These are phyloP conservation scores for Friedmanniomyces endolithicus DNA, from an alignment of 495 filamentous ascomycete species.

Conservation along the genomic window DNA sequence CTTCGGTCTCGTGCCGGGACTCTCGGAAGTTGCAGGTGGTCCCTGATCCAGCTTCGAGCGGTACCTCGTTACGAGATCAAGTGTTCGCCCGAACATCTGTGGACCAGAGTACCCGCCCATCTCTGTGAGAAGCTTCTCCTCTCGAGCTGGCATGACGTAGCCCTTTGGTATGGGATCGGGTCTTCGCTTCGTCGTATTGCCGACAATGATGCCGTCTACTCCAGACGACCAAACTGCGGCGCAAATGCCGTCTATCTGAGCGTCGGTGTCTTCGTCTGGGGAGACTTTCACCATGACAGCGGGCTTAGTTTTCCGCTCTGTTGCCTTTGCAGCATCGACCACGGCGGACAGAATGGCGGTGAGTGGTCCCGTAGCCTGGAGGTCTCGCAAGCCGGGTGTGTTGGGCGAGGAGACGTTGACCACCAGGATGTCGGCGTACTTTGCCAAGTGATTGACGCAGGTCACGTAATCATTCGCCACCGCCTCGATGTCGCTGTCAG, in stretches of 20 bases:
- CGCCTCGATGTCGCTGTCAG: conserved; percentile 70
- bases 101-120: conserved; percentile 85
- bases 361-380: conserved; percentile 72
- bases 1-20: not conserved
- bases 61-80: conserved; percentile 66
- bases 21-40: conserved; percentile 12
- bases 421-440: conserved; percentile 84
- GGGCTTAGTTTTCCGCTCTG: conserved; percentile 59
- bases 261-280: conserved; percentile 77
- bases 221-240: conserved; percentile 71
- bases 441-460: conserved; percentile 67
- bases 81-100: conserved; percentile 65
- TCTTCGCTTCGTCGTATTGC: conserved; percentile 83
- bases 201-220: conserved; percentile 92
- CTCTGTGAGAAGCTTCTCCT: conserved; percentile 56
- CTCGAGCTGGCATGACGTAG: conserved; percentile 49
- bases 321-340: conserved; percentile 56
- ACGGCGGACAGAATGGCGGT: conserved; percentile 70
- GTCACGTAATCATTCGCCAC: conserved; percentile 75
- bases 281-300: conserved; percentile 94
- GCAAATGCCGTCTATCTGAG: conserved; percentile 75
- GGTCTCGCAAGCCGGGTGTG: conserved; percentile 72
- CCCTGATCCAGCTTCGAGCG: conserved; percentile 54
- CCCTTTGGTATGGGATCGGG: conserved; percentile 54
- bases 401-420: conserved; percentile 97